These are phyloP conservation scores for Rhinocladiella similis DNA, from an alignment of 2,329 filamentous ascomycete species.

Conservation along the genomic window DNA sequence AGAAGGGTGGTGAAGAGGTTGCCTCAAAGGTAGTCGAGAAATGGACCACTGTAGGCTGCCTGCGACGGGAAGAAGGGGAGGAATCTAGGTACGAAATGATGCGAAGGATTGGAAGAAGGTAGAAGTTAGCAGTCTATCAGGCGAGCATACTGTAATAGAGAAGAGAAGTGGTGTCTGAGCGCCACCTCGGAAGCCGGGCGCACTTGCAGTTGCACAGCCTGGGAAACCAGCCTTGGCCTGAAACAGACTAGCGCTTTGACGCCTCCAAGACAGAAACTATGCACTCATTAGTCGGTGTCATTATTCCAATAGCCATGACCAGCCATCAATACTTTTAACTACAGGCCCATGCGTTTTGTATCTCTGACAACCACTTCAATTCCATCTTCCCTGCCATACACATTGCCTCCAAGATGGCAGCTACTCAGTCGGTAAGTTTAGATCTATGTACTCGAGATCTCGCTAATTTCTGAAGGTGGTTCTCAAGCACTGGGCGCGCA, in stretches of 20 bases:
- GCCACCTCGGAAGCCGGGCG: not conserved
- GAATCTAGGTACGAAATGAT: not conserved
- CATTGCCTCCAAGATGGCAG: slow-evolving; percentile 22
- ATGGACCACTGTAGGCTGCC: not conserved
- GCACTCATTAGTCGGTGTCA: not conserved
- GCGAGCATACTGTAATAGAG: not conserved
- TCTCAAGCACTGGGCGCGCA: slow-evolving; percentile 41
- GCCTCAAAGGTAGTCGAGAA: not conserved
- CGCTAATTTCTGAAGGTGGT: slow-evolving; percentile 26
- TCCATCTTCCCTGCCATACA: not conserved
- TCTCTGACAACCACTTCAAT: slow-evolving; percentile 9
- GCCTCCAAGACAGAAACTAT: not conserved
- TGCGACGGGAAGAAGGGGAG: not conserved
- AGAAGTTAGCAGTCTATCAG: slow-evolving; percentile 5
- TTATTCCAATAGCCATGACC: not conserved
- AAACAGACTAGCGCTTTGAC: not conserved
- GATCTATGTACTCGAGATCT: not conserved
- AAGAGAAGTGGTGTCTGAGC: not conserved
- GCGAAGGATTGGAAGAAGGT: slow-evolving; percentile 9
- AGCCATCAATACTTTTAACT: not conserved
- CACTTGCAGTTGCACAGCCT: not conserved
- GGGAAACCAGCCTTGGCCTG: not conserved
- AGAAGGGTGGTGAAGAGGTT: not conserved
- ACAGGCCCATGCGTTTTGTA: slow-evolving; percentile 7
- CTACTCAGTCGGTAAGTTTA: slow-evolving; percentile 34